Percentiles rank a stretch among this genome's conserved stretches.
Conservation (phyloP, 106 monocot genomes). For the Xerophyta viscosa region DNA sequence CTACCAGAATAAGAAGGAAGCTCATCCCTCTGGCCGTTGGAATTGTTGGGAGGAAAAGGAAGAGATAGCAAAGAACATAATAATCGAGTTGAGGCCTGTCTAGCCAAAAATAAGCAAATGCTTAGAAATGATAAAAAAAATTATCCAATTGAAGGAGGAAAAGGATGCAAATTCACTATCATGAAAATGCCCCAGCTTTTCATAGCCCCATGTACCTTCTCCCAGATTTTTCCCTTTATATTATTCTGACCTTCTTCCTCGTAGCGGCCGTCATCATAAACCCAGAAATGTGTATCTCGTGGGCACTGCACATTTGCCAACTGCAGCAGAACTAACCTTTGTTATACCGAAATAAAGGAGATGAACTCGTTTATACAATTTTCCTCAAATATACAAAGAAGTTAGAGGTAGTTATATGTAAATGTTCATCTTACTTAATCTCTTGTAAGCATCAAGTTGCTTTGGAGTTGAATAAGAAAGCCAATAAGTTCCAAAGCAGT, state of each 20-base stretch:
- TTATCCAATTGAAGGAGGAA: too few species aligned
- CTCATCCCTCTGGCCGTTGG: slow-evolving; percentile 36
- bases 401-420: too few species aligned
- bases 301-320: slow-evolving; percentile 86
- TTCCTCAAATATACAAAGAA: too few species aligned
- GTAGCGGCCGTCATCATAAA: slow-evolving; percentile 88
- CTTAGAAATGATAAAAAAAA: neutral
- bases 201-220: slow-evolving; percentile 42
- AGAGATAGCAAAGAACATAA: slow-evolving; percentile 68
- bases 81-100: slow-evolving; percentile 61
- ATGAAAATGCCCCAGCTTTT: neutral
- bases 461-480: too few species aligned
- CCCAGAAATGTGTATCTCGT: slow-evolving; percentile 92
- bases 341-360: too few species aligned
- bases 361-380: too few species aligned
- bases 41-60: slow-evolving; percentile 53
- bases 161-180: neutral
- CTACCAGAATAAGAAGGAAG: slow-evolving; percentile 45
- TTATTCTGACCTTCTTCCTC: slow-evolving; percentile 94
- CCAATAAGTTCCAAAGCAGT: too few species aligned
- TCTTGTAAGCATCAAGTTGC: too few species aligned
- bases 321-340: slow-evolving; percentile 41
- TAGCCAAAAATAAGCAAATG: slow-evolving; percentile 1
- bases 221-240: slow-evolving; percentile 89
- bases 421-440: too few species aligned